A percentile compares a stretch with the other conserved stretches of the same genome.
Conservation (phyloP, 768 basidiomycete species). For the Lentinula aciculospora region DNA sequence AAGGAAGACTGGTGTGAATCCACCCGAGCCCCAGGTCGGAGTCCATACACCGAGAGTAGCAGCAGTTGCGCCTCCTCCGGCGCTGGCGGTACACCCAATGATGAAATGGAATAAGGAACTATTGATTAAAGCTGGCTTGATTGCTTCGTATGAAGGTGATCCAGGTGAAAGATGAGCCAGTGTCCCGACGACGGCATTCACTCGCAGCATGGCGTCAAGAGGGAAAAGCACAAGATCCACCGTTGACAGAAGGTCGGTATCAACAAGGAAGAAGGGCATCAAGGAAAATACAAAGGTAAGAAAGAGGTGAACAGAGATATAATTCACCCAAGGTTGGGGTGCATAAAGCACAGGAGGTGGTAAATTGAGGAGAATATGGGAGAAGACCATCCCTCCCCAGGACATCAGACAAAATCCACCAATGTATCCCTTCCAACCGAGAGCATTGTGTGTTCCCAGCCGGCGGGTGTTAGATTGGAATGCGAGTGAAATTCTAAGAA, state of each 20-base stretch:
- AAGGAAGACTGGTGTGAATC: constrained; percentile 38
- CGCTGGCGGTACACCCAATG: constrained; percentile 40
- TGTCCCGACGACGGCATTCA: constrained; percentile 31
- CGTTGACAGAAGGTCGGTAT: constrained; percentile 20
- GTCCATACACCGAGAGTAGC: constrained; percentile 39
- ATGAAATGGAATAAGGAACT: constrained; percentile 42
- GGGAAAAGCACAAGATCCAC: constrained; percentile 44
- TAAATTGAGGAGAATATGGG: constrained; percentile 36
- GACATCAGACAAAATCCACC: constrained; percentile 42
- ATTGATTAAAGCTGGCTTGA: constrained; percentile 27
- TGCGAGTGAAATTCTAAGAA: constrained; percentile 31
- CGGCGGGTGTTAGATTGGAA: constrained; percentile 35
- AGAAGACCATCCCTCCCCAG: constrained; percentile 44
- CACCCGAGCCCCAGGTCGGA: constrained; percentile 32
- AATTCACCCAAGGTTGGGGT: constrained; percentile 39
- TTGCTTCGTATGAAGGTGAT: constrained; percentile 10
- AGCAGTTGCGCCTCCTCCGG: constrained; percentile 40
- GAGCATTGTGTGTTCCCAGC: constrained; percentile 15
- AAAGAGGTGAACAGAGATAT: constrained; percentile 38
- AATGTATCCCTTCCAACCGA: constrained; percentile 39
- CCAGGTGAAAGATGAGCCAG: constrained; percentile 28
- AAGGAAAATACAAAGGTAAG: constrained; percentile 35
- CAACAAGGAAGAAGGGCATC: constrained; percentile 10
- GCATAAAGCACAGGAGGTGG: constrained; percentile 44
- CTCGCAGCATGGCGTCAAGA: constrained; percentile 42